Conservation (phyloP, 768 basidiomycete species). For the Leccinellum albellum region DNA sequence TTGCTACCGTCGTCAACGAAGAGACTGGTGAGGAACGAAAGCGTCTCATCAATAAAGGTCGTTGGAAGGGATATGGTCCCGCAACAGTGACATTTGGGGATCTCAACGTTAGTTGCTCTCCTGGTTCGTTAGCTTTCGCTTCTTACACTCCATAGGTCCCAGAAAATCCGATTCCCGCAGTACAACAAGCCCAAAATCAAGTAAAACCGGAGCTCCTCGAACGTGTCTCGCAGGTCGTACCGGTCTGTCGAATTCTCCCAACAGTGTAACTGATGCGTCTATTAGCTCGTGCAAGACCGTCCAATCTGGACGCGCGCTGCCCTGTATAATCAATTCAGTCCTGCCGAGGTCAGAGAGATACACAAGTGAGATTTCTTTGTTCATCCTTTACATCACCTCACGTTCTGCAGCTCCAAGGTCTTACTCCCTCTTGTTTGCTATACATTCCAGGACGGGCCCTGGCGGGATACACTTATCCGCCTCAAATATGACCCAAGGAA, state of each 20-base stretch:
- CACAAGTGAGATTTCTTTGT: conserved; percentile 53
- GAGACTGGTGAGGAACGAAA: conserved; percentile 79
- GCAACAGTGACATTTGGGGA: conserved; percentile 68
- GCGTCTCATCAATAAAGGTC: conserved; percentile 77
- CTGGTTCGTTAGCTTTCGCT: neutral
- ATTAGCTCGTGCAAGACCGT: conserved; percentile 67
- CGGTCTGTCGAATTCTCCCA: neutral
- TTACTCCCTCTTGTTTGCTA: conserved; percentile 81
- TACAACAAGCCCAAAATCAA: conserved; percentile 54
- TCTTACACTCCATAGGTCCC: conserved; percentile 49
- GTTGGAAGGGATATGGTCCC: conserved; percentile 84
- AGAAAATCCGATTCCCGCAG: conserved; percentile 55
- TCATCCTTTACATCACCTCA: conserved; percentile 1
- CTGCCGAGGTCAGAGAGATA: conserved; percentile 65
- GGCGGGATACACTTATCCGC: conserved; percentile 82
- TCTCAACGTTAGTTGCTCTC: conserved; percentile 32
- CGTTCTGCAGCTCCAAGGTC: conserved; percentile 62
- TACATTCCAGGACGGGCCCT: conserved; percentile 91
- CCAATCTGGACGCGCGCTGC: conserved; percentile 90
- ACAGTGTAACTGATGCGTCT: conserved; percentile 7
- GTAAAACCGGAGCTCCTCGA: conserved; percentile 53
- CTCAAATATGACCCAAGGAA: conserved; percentile 89
- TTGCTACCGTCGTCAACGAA: conserved; percentile 62
- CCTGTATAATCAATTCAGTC: conserved; percentile 75
- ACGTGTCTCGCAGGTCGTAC: conserved; percentile 49